phyloP scores from a whole-genome alignment of 2,329 filamentous ascomycete genomes.

The Tolypocladium ophioglossoides region DNA sequence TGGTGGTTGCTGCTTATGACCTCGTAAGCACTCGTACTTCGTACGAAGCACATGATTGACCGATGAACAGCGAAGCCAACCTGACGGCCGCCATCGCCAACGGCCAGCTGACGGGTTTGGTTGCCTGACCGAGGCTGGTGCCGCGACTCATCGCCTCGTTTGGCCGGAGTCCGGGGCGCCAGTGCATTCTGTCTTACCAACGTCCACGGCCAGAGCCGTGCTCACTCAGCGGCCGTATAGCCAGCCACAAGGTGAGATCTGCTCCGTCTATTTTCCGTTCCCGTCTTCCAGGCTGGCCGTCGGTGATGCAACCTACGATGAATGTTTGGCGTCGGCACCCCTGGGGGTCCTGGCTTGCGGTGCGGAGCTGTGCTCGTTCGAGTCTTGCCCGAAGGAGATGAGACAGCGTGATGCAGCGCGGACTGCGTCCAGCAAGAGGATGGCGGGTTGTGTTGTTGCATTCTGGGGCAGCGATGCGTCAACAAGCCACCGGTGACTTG shows the following conservation, averaged over 20 bases:
- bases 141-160: too few relatives aligned
- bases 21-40: too few relatives aligned
- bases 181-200: too few relatives aligned
- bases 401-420: background rate
- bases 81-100: background rate
- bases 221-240: too few relatives aligned
- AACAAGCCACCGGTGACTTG: background rate
- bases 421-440: background rate
- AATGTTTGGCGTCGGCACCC: background rate
- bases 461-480: background rate
- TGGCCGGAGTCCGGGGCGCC: background rate
- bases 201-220: too few relatives aligned
- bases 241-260: background rate
- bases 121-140: background rate
- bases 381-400: background rate
- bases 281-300: background rate
- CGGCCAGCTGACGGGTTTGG: background rate
- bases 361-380: background rate
- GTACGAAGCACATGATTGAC: too few relatives aligned
- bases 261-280: background rate
- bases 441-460: background rate
- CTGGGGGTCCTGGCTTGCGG: background rate
- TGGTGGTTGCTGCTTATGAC: too few relatives aligned
- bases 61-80: background rate
- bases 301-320: background rate